Conservation (phyloP, 306 rosid genomes). For the Trifolium pratense region DNA sequence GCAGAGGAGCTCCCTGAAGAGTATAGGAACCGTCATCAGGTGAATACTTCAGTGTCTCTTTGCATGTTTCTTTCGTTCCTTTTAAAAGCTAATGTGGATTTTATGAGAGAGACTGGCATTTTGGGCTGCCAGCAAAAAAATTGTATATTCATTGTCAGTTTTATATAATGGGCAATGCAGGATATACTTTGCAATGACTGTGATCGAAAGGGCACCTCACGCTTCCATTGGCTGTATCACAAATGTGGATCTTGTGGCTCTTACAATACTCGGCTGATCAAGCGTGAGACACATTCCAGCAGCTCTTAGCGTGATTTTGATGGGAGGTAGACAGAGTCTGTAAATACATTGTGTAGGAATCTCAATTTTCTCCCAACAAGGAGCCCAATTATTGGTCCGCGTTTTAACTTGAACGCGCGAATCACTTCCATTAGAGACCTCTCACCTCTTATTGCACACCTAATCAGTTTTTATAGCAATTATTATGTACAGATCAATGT, state of each 20-base stretch:
- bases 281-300: slow-evolving; percentile 52
- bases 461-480: slow-evolving; percentile 30
- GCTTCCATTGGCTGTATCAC: slow-evolving; percentile 95
- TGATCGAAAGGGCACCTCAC: slow-evolving; percentile 71
- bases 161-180: slow-evolving; percentile 57
- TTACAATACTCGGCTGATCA: slow-evolving; percentile 93
- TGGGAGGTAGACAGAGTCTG: slow-evolving; percentile 53
- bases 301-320: slow-evolving; percentile 53
- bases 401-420: slow-evolving; percentile 25
- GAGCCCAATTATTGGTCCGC: slow-evolving; percentile 41
- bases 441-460: slow-evolving; percentile 33
- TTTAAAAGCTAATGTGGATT: slow-evolving; percentile 37
- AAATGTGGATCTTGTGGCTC: slow-evolving; percentile 92
- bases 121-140: not conserved
- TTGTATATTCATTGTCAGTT: slow-evolving; percentile 25
- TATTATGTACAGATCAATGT: slow-evolving; percentile 41
- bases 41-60: slow-evolving; percentile 38
- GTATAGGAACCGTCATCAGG: slow-evolving; percentile 83
- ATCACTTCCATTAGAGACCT: slow-evolving; percentile 37
- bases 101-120: slow-evolving; percentile 27
- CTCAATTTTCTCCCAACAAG: slow-evolving; percentile 50
- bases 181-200: slow-evolving; percentile 95
- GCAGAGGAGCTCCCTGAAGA: slow-evolving; percentile 98
- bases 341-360: slow-evolving; percentile 72
- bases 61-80: slow-evolving; percentile 35